Conservation (phyloP, 495 filamentous ascomycete genomes). For the Hyaloscypha bicolor region DNA sequence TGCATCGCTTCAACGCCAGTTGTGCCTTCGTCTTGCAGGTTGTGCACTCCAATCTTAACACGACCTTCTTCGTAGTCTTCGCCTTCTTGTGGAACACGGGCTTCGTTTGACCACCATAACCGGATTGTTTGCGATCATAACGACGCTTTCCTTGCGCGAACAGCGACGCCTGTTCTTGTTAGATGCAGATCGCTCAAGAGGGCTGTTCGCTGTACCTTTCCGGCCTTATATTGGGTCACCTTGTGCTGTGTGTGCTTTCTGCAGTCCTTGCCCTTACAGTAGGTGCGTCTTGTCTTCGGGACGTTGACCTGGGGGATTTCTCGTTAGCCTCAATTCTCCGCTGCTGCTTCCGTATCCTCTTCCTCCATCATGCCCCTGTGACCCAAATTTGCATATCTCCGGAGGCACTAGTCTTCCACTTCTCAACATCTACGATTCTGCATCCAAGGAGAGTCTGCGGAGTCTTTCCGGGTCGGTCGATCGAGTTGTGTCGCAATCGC, state of each 20-base stretch:
- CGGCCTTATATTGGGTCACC: constrained; percentile 94
- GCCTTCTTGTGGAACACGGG: constrained; percentile 99
- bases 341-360: constrained; percentile 2
- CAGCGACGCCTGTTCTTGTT: constrained; percentile 69
- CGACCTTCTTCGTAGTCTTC: constrained; percentile 99
- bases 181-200: constrained; percentile 7
- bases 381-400: neutral
- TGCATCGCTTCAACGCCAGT: constrained; percentile 97
- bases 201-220: constrained; percentile 57
- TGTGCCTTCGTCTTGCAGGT: constrained; percentile 98
- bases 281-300: constrained; percentile 88
- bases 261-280: constrained; percentile 95
- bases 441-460: neutral
- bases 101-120: constrained; percentile 99
- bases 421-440: neutral
- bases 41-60: constrained; percentile 95
- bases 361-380: neutral
- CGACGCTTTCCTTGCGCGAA: constrained; percentile 99
- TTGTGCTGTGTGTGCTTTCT: constrained; percentile 93
- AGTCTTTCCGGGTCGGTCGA: neutral
- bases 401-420: neutral
- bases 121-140: constrained; percentile 99
- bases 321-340: constrained; percentile 22
- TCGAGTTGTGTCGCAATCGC: neutral
- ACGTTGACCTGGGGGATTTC: constrained; percentile 69